Evolutionary conservation across 2,329 filamentous ascomycete genomes (phyloP).

Genomic region (Aspergillus puulaauensis): DNA sequence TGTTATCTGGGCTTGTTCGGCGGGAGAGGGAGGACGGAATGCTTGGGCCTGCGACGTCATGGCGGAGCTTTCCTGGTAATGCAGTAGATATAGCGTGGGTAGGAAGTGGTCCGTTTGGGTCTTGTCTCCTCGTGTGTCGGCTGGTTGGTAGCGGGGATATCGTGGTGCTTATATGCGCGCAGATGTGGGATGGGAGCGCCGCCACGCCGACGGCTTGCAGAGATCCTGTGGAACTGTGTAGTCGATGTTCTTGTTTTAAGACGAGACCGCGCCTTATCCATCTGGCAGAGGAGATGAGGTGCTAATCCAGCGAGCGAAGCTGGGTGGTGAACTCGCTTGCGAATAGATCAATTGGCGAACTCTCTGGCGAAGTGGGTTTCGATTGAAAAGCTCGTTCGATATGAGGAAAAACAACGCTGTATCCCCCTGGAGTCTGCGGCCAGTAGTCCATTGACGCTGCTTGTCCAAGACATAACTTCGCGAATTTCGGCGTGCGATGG

Average conservation of each 20-base stretch:
- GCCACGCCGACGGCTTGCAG: not conserved
- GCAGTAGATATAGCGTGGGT: not conserved
- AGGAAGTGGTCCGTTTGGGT: not conserved
- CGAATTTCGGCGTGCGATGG: conserved; percentile 1
- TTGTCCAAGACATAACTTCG: conserved; percentile 4
- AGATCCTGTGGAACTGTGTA: not conserved
- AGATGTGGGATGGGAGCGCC: conserved; percentile 2
- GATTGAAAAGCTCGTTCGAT: not conserved
- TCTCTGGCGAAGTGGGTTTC: not conserved
- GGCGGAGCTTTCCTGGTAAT: not conserved
- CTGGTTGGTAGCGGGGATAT: not conserved
- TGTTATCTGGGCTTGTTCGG: not conserved
- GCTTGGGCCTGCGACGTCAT: not conserved
- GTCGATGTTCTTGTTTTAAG: not conserved
- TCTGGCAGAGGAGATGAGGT: not conserved
- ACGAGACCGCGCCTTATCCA: conserved; percentile 1
- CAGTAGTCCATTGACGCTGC: conserved; percentile 3
- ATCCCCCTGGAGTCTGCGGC: conserved; percentile 1
- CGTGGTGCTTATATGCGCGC: conserved; percentile 5
- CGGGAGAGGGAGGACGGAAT: not conserved
- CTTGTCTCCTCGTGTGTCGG: not conserved
- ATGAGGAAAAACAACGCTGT: conserved; percentile 5
- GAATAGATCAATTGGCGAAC: not conserved
- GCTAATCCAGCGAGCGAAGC: not conserved
- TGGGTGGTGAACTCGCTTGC: not conserved